Evolutionary conservation across 106 monocot genomes (phyloP).

Genomic region (Dactylorhiza incarnata): DNA sequence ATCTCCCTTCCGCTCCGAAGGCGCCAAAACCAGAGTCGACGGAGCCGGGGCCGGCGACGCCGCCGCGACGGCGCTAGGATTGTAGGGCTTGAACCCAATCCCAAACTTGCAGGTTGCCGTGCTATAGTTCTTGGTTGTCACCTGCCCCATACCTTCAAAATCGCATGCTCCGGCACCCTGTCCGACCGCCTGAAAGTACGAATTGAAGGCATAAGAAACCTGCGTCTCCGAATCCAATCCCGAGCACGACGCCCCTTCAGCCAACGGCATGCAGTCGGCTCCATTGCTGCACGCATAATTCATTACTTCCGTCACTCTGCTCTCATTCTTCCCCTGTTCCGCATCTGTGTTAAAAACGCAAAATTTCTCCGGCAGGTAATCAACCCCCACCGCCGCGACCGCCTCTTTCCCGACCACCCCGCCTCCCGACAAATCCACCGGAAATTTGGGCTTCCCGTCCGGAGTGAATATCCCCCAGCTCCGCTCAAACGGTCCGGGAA

Average conservation of each 20-base stretch:
- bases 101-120: slow-evolving; percentile 12
- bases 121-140: slow-evolving; percentile 27
- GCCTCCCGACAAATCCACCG: slow-evolving; percentile 31
- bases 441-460: slow-evolving; percentile 45
- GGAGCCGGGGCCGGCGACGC: neutral
- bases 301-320: slow-evolving; percentile 15
- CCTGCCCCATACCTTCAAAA: slow-evolving; percentile 33
- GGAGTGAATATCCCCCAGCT: slow-evolving; percentile 41
- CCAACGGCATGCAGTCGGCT: slow-evolving; percentile 33
- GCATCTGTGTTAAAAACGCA: slow-evolving; percentile 23
- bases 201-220: slow-evolving; percentile 48
- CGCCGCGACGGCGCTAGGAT: neutral
- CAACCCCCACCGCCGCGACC: slow-evolving; percentile 20
- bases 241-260: slow-evolving; percentile 22
- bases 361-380: slow-evolving; percentile 29
- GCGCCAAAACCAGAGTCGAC: neutral
- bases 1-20: neutral
- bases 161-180: slow-evolving; percentile 32
- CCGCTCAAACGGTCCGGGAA: slow-evolving; percentile 36
- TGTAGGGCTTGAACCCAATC: slow-evolving; percentile 6
- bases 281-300: slow-evolving; percentile 24
- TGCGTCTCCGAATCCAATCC: slow-evolving; percentile 31
- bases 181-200: slow-evolving; percentile 42
- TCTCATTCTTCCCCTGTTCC: neutral
- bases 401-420: slow-evolving; percentile 15